Base-by-base conservation (phyloP, 106 monocot genomes). In the Dendrobium officinale region DNA sequence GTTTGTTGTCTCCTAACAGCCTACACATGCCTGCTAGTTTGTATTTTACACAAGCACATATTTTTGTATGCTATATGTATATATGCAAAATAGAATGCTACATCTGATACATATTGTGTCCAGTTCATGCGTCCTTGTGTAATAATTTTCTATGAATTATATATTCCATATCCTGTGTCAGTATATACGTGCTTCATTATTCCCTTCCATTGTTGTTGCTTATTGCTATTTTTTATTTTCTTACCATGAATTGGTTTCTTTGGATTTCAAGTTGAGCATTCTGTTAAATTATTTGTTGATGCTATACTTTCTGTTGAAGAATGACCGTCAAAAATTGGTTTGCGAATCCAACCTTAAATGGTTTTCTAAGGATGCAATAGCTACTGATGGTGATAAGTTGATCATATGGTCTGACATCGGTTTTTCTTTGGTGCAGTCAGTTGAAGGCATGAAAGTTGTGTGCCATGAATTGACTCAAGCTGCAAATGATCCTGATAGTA, bases 381-480 rank as follows among this genome's bases (percentile, higher is more conserved):
- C 9, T 67, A 5, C 67, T 67, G 67, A 19, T 4, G 9, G 55
- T 55, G 55, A 55, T 18, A 42, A 6, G 22, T 22, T 67, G 41
- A 42, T 1, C 1, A 73, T 33, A 22, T 73, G 9, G 1, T 51
- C 48, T 86, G 44, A 80, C 54, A 42, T 43, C 33, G 47, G 5
- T 13, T 70, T 54, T 80, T 59, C 22, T 78, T 77, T 87, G 10
- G 3, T 90, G 90, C 95, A 99, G 99, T 93, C 95, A 24, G 99
- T 99, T 87, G 99, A 99, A 89, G 95, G 93, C 54, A 99, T 99
- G 99, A 99, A 99, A 81, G 93, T 95, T 79, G 84, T 99, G 31
- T 99, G 99, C 81, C 99, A 95, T 82, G 99, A 95, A 83, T 80
- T 99, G 43, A 93, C 87, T 26, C 93, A 90, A 73, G 87, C 77